Evolutionary conservation across 2,329 filamentous ascomycete genomes (phyloP).

Genomic region (Sclerotinia sclerotiorum): DNA sequence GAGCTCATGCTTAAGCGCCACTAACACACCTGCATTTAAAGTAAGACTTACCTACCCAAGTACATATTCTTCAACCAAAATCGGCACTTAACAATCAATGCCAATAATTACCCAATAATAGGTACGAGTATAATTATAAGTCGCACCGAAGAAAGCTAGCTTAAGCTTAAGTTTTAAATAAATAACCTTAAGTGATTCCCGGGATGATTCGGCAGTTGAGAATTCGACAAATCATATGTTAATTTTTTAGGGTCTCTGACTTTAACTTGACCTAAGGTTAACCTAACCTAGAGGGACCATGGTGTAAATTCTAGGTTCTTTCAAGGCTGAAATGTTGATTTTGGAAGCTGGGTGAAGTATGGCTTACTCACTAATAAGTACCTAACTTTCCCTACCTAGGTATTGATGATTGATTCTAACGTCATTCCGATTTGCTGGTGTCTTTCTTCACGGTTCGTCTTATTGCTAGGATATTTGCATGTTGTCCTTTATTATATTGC

Average conservation of each 20-base stretch:
- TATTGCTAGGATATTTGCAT: neutral
- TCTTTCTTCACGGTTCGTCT: neutral
- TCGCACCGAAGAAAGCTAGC: neutral
- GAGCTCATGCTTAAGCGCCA: no score
- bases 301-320: neutral
- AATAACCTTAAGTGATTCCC: neutral
- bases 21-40: no score
- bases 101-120: neutral
- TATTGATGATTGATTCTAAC: neutral
- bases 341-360: neutral
- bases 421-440: neutral
- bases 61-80: neutral
- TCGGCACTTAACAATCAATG: no score
- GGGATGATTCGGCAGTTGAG: neutral
- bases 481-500: neutral
- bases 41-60: no score
- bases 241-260: neutral
- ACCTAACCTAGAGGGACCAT: neutral
- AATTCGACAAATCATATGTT: neutral
- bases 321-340: neutral
- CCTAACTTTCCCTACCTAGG: no score
- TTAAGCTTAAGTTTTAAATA: neutral
- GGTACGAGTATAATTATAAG: neutral
- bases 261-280: no score
- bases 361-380: no score